A percentile compares a stretch with the other conserved stretches of the same genome.
Evolutionary conservation across 2,329 filamentous ascomycete species (phyloP).

Genomic region (Fusarium nodosum): DNA sequence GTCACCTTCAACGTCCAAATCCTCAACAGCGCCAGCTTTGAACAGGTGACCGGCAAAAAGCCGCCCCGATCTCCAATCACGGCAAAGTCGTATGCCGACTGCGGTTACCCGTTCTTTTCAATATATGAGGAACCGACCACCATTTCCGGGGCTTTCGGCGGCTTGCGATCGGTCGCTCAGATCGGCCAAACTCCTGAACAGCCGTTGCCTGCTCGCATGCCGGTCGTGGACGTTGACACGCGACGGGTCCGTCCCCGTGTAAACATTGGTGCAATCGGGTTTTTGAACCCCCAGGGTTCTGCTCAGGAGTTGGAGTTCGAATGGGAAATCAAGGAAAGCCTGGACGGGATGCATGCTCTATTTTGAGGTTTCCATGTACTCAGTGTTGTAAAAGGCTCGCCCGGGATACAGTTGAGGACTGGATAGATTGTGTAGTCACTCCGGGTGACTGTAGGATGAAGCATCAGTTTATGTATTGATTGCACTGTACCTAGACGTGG

Average conservation of each 20-base stretch:
- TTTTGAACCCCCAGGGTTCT: not conserved
- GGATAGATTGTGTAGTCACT: no score
- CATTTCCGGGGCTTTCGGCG: not conserved
- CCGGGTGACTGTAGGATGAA: no score
- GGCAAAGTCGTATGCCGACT: not conserved
- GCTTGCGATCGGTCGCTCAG: no score
- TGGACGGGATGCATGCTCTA: rapidly evolving
- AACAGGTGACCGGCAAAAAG: not conserved
- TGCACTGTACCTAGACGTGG: not conserved
- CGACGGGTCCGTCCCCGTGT: not conserved
- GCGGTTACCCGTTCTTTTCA: not conserved
- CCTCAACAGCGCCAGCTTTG: constrained; percentile 8
- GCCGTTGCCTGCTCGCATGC: not conserved
- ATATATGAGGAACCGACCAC: not conserved
- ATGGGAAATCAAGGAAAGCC: not conserved
- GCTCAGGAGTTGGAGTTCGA: not conserved
- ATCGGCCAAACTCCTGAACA: not conserved
- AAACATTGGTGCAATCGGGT: not conserved
- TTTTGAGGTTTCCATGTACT: not conserved
- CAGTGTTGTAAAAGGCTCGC: no score
- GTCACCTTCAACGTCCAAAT: constrained; percentile 14
- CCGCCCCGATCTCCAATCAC: not conserved
- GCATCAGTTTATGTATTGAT: not conserved
- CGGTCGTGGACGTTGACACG: not conserved
- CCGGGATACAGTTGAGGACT: no score